Evolutionary conservation across 2,329 filamentous ascomycete genomes (phyloP).

Genomic region (Cytospora paraplurivora): DNA sequence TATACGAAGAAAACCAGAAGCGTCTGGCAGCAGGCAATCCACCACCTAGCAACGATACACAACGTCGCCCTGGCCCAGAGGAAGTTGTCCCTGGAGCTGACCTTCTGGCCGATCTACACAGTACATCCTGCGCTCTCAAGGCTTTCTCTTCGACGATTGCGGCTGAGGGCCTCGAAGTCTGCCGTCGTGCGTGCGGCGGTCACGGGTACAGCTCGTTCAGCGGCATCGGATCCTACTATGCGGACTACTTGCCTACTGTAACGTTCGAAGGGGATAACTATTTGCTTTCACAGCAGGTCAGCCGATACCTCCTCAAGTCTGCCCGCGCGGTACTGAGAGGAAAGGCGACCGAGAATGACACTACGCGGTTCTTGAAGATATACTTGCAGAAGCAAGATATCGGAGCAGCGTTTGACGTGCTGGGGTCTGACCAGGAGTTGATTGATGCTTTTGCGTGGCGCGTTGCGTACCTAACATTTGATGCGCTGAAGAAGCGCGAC

Average conservation of each 20-base stretch:
- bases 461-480: constrained; percentile 72
- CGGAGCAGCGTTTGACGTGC: constrained; percentile 73
- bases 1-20: constrained; percentile 73
- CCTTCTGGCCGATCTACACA: constrained; percentile 72
- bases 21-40: constrained; percentile 55
- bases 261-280: constrained; percentile 83
- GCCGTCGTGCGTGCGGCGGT: constrained; percentile 74
- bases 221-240: constrained; percentile 75
- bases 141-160: constrained; percentile 71
- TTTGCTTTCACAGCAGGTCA: constrained; percentile 80
- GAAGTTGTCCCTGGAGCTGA: constrained; percentile 67
- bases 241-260: constrained; percentile 70
- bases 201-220: constrained; percentile 76
- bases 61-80: constrained; percentile 66
- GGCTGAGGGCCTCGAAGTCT: constrained; percentile 73
- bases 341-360: constrained; percentile 64
- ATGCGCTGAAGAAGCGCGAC: constrained; percentile 73
- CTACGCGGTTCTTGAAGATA: constrained; percentile 63
- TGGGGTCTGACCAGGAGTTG: constrained; percentile 69
- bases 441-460: constrained; percentile 77
- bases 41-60: constrained; percentile 34
- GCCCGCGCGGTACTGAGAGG: constrained; percentile 69
- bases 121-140: constrained; percentile 76
- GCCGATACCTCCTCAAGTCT: constrained; percentile 75
- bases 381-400: constrained; percentile 68